phyloP scores from a whole-genome alignment of 208 protist genomes.

The Crithidia expoeki region DNA sequence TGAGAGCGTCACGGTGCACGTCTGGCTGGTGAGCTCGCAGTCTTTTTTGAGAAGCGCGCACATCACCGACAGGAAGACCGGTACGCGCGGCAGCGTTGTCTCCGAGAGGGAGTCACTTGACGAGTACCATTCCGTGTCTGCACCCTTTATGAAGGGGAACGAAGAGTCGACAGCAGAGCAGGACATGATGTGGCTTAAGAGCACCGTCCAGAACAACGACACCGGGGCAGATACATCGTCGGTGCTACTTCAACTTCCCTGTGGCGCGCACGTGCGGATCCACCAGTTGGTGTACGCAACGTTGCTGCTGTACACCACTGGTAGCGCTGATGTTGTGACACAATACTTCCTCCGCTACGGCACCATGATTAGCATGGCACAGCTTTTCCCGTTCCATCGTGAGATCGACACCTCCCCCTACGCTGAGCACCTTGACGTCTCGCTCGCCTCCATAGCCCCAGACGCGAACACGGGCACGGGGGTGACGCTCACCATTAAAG shows the following conservation, averaged over 20 bases:
- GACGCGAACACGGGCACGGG: slow-evolving; percentile 8
- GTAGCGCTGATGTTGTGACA: slow-evolving; percentile 1
- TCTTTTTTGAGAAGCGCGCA: neutral
- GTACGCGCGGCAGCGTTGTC: neutral
- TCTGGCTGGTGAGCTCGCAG: neutral
- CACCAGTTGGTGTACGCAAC: slow-evolving; percentile 41
- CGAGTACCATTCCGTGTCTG: neutral
- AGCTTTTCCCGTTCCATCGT: neutral
- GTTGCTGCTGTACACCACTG: slow-evolving; percentile 26
- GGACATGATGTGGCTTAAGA: slow-evolving; percentile 14
- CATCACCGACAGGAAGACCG: neutral
- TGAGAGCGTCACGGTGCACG: slow-evolving; percentile 7
- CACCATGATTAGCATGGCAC: neutral
- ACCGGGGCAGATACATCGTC: slow-evolving; percentile 15
- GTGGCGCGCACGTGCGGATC: slow-evolving; percentile 21
- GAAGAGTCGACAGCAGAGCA: neutral
- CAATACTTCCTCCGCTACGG: slow-evolving; percentile 17
- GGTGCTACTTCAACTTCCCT: slow-evolving; percentile 25
- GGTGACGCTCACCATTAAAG: slow-evolving; percentile 14
- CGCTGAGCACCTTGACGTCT: neutral
- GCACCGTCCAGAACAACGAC: slow-evolving; percentile 11
- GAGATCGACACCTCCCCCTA: neutral
- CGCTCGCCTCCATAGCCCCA: neutral
- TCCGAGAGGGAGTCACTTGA: neutral
- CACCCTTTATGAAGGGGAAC: neutral